Evolutionary conservation across 768 basidiomycete genomes (phyloP), one percentile per base, ranked within the genome.

Genomic region (Calocybe indica): DNA sequence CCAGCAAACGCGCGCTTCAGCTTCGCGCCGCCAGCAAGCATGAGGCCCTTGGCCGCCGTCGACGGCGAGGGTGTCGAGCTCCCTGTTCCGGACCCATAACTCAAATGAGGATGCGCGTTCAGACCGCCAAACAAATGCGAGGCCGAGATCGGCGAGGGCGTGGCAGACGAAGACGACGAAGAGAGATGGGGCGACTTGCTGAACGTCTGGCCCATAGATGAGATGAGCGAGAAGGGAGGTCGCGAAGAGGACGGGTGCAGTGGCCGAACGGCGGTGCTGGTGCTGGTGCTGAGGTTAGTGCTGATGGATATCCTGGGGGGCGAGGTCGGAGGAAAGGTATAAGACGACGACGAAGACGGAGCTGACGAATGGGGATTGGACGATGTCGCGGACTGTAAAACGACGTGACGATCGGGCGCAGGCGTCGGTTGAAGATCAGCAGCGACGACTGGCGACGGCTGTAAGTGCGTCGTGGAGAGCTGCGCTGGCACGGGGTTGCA

Each of bases 1-100:
- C 60, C 69, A 37, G 67, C 79, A 55, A 82, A 79, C 3, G 74
- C 80, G 47, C 82, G 80, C 57, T 78, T 82, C 41, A 85, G 63
- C 56, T 71, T 79, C 50, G 64, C 62, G 22, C 79, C 76, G 30
- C 73, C 69, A 32, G 73, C 67, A 34, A 67, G 65, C 34, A 65
- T 61, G 52, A 69, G 52, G 34, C 66, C 63, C 46, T 65, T 69
- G 52, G 54, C 59, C 33, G 61, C 59, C 34, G 55, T 38, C 1
- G 55, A 52, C 33, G 61, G 57, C 30, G 58, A 52, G 22, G 22
- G 22, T 4, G 22, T 22, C 22, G 22, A 22, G 4, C 22, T 22
- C 22, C 22, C 22, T 22, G 22, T 22, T 22, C 22, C 22, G 22
- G 22, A 22, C 2, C 22, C 22, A 22, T 22, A 22, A 22, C 22